Conservation (phyloP, 1,284 basidiomycete species). For the Mycosarcoma maydis region DNA sequence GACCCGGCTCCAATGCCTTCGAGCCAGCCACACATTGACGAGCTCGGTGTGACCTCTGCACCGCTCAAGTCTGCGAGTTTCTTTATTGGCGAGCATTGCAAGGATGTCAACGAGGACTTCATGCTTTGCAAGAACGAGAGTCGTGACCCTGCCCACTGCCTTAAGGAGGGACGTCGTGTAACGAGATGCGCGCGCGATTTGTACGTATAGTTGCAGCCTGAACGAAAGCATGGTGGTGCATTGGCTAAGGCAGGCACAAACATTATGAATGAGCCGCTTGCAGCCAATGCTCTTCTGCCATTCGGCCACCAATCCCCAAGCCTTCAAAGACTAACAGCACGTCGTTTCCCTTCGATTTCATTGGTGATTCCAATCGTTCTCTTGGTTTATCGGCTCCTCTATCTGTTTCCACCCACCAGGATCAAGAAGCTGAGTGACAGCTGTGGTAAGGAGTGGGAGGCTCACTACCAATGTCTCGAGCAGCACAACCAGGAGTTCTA, state of each 20-base stretch:
- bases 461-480: conserved; percentile 95
- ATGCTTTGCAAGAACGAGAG: conserved; percentile 98
- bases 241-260: too few relatives aligned
- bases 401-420: conserved; percentile 70
- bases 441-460: conserved; percentile 87
- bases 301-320: too few relatives aligned
- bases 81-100: conserved; percentile 95
- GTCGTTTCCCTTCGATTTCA: not conserved
- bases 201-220: conserved; percentile 73
- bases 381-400: too few relatives aligned
- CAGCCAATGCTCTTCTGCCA: not conserved
- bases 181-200: conserved; percentile 94
- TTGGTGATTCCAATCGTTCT: not conserved
- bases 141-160: conserved; percentile 87
- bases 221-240: too few relatives aligned
- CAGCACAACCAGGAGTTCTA: conserved; percentile 96
- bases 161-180: conserved; percentile 94
- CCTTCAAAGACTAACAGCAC: not conserved
- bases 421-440: conserved; percentile 92
- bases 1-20: conserved; percentile 62
- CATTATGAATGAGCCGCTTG: not conserved
- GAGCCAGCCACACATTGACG: conserved; percentile 78
- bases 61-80: conserved; percentile 96
- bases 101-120: conserved; percentile 99
- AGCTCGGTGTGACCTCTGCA: conserved; percentile 89